Evolutionary conservation across 768 basidiomycete species (phyloP).

Genomic region (Russula brevipes): DNA sequence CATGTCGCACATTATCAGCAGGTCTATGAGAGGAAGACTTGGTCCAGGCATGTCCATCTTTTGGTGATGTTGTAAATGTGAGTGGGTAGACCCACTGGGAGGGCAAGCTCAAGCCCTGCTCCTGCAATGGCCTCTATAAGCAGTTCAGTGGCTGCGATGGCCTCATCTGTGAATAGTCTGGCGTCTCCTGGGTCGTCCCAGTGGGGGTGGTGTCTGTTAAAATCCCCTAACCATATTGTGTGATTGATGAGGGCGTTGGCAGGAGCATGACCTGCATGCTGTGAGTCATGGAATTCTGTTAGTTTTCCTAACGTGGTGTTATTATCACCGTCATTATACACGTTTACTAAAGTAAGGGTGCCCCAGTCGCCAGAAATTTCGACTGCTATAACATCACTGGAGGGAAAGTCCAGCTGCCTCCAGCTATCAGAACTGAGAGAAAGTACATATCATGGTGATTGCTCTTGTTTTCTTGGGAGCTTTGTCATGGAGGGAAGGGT

Average conservation of each 20-base stretch:
- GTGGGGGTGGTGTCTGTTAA: not conserved
- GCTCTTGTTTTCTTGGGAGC: not conserved
- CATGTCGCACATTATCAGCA: too few species aligned
- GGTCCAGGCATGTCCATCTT: too few species aligned
- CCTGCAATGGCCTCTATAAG: not conserved
- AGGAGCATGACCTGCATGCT: not conserved
- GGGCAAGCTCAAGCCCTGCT: not conserved
- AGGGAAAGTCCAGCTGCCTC: not conserved
- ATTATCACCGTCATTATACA: not conserved
- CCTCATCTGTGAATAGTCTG: not conserved
- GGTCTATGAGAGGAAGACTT: too few species aligned
- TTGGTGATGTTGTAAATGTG: not conserved
- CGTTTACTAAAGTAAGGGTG: not conserved
- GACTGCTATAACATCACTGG: not conserved
- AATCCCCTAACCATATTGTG: not conserved
- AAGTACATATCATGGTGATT: not conserved
- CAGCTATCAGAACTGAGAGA: not conserved
- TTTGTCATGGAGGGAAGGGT: not conserved
- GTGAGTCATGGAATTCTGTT: not conserved
- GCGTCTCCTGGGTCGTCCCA: not conserved
- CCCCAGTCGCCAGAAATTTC: not conserved
- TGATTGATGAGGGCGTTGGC: rapidly evolving
- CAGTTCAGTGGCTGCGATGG: not conserved
- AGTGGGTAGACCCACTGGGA: not conserved
- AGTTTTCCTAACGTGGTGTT: too few species aligned